Percentiles rank a stretch among this genome's conserved stretches.
These are phyloP conservation scores for Rusavskia elegans DNA, from an alignment of 495 filamentous ascomycete species.

Conservation along the genomic window DNA sequence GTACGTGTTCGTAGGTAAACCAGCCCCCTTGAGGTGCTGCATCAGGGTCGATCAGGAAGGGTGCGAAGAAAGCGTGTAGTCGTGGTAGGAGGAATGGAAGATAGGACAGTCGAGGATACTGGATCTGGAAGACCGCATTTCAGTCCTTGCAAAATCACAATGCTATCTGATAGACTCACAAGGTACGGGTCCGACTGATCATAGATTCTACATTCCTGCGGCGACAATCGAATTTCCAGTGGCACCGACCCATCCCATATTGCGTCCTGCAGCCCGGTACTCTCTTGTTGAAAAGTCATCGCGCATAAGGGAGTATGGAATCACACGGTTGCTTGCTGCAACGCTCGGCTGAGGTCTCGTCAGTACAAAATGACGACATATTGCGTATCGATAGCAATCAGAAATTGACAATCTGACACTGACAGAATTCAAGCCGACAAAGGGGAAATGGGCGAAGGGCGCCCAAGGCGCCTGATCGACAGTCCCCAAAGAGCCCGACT, in stretches of 20 bases:
- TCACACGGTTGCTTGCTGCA: neutral
- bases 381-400: too few species aligned
- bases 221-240: constrained; percentile 32
- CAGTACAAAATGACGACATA: neutral
- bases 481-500: too few species aligned
- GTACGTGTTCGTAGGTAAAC: constrained; percentile 60
- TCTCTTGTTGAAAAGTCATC: constrained; percentile 5
- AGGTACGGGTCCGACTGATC: constrained; percentile 39
- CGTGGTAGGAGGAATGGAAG: constrained; percentile 61
- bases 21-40: constrained; percentile 45
- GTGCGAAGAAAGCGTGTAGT: constrained; percentile 59
- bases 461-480: too few species aligned
- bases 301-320: neutral
- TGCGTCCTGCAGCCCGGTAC: constrained; percentile 22
- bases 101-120: constrained; percentile 42
- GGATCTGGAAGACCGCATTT: constrained; percentile 19
- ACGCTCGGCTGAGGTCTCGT: neutral
- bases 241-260: constrained; percentile 37
- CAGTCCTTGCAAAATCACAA: constrained; percentile 1
- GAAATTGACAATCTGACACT: too few species aligned
- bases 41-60: constrained; percentile 51
- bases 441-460: too few species aligned
- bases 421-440: too few species aligned
- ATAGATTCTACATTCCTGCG: constrained; percentile 36
- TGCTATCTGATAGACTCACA: constrained; percentile 15